Base-by-base conservation (phyloP, 2,329 filamentous ascomycete species). In the Apiospora koreana region DNA sequence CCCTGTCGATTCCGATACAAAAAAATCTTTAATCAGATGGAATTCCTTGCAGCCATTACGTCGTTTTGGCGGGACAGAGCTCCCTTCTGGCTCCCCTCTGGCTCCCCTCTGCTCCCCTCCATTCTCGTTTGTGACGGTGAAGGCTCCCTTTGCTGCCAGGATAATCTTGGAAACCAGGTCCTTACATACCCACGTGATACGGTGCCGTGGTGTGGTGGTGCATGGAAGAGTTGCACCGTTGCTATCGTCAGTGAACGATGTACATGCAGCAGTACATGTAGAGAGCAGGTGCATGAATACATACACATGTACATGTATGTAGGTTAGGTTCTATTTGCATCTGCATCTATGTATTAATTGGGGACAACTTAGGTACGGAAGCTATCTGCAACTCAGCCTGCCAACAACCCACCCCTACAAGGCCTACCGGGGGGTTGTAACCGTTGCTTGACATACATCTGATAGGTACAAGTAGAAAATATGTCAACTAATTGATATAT, bases 1-100 rank as follows among this genome's bases (percentile, higher is more conserved):
- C 54, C 54, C 54, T 38, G 54, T 38, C 54, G 54, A 31, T 38
- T 38, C 21, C 18, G 31, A 62, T 62, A n/a, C 54, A 62, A 62
- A 62, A 62, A 62, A n/a, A 3, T 23, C 54, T 38, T 38, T 62
- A 62, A 62, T 38, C 54, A 12, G 54, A 38, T 38, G 54, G 54
- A 38, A 62, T 62, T 62, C 31, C 54, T 38, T 23, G 54, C 54
- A n/a, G 38, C 31, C 31, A 62, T 62, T 62, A 62, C 54, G 54
- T 62, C 54, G 54, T 62, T 62, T 38, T 38, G 54, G 54, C 54
- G 54, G 54, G 54, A 62, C 54, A 35, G 8, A 38, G 50, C 50
- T 35, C 50, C 50, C 50, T 25, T 31, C 28, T 28, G 35, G 35
- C 35, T n/a, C 35, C 3, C 4, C 3, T 4, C 35, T 35, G 41